These are phyloP conservation scores for Paxillus rubicundulus DNA, from an alignment of 768 basidiomycete genomes.

Conservation along the genomic window DNA sequence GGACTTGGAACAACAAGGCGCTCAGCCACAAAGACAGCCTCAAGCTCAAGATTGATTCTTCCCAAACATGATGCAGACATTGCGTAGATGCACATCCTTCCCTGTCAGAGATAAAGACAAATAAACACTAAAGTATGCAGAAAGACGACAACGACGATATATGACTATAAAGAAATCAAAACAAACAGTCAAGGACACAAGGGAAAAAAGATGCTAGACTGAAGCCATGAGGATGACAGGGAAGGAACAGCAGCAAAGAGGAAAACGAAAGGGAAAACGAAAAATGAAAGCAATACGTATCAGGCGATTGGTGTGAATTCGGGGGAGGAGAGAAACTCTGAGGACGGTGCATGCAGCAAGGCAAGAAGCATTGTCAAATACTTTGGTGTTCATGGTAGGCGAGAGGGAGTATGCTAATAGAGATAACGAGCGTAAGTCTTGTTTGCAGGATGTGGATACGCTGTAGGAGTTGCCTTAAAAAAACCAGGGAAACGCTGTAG, in stretches of 20 bases:
- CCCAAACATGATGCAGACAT: slow-evolving; percentile 28
- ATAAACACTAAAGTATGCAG: slow-evolving; percentile 31
- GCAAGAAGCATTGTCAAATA: slow-evolving; percentile 24
- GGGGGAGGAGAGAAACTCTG: not conserved
- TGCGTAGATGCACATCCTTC: slow-evolving; percentile 23
- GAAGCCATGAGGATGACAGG: not conserved
- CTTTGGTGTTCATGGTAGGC: slow-evolving; percentile 22
- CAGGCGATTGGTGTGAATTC: slow-evolving; percentile 7
- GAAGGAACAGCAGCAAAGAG: not conserved
- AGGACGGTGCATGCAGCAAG: slow-evolving; percentile 23
- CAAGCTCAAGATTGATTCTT: not conserved
- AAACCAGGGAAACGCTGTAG: not conserved
- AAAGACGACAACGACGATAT: not conserved
- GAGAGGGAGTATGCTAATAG: slow-evolving; percentile 22
- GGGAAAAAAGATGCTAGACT: not conserved
- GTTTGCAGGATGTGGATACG: slow-evolving; percentile 20
- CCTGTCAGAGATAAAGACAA: slow-evolving; percentile 32
- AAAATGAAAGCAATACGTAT: slow-evolving; percentile 1
- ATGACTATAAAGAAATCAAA: slow-evolving; percentile 6
- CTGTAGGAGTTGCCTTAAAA: not conserved
- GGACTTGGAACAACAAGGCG: too few relatives aligned
- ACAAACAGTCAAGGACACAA: slow-evolving; percentile 17
- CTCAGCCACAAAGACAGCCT: too few relatives aligned
- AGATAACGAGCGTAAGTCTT: slow-evolving; percentile 27
- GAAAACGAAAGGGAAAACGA: not conserved